phyloP scores from a whole-genome alignment of 768 basidiomycete species.

The Rhodosporidiobolus odoratus region DNA sequence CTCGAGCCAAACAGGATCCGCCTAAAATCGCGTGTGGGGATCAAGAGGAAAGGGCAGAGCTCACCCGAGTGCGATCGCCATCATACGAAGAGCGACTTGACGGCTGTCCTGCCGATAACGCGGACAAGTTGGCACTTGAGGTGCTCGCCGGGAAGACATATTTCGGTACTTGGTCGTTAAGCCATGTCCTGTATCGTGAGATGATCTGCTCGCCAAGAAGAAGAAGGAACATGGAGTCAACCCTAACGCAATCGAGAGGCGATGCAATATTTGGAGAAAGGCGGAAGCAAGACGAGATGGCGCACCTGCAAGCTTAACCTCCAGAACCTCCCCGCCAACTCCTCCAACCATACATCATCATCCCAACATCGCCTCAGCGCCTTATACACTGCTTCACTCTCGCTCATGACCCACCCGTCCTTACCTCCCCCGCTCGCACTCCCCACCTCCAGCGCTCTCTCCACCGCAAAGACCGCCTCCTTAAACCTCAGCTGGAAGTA shows the following conservation, averaged over 20 bases:
- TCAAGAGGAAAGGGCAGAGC: not conserved
- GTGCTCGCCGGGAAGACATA: conserved; percentile 31
- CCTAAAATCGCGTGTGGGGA: not conserved
- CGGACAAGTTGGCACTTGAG: conserved; percentile 18
- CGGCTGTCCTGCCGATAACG: not conserved
- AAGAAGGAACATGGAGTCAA: not conserved
- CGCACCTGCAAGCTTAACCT: conserved; percentile 77
- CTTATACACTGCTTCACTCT: conserved; percentile 56
- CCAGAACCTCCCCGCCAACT: conserved; percentile 83
- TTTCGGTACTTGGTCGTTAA: conserved; percentile 56
- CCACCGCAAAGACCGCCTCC: conserved; percentile 73
- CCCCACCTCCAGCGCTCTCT: conserved; percentile 56
- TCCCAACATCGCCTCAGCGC: conserved; percentile 81
- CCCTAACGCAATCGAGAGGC: not conserved
- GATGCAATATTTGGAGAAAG: not conserved
- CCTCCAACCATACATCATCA: conserved; percentile 73
- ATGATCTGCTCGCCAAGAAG: conserved; percentile 56
- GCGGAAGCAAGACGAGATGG: not conserved
- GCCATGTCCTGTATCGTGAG: conserved; percentile 71
- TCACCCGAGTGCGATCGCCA: conserved; percentile 16
- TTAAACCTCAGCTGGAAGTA: conserved; percentile 98
- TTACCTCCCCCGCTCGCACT: conserved; percentile 12
- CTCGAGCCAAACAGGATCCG: too few relatives aligned
- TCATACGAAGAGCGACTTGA: conserved; percentile 5
- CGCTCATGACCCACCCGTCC: conserved; percentile 38